Base-by-base conservation (phyloP, 1,284 basidiomycete species). In the Inonotus obliquus region DNA sequence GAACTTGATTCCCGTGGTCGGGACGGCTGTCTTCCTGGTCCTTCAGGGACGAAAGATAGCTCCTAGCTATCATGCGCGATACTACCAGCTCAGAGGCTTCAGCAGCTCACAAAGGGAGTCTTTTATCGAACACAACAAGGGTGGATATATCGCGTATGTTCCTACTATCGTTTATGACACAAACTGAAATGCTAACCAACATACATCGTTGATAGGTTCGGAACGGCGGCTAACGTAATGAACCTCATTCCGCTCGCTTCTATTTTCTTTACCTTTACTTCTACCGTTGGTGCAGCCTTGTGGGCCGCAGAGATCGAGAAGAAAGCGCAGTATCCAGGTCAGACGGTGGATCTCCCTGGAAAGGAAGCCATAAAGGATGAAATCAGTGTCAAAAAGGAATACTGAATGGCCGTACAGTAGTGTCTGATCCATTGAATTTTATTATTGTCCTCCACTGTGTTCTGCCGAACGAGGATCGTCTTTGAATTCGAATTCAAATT, bases 261-360 rank as follows among this genome's bases (percentile, higher is more conserved):
- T 5, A 75, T 83, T 54, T 63, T 83, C 32, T 81, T 84, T 69
- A 75, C 72, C 38, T 81, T 84, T 67, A 82, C 82, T 0, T 79
- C 78, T 27, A 80, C 82, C 0, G 82, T 87, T 29, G 89, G 88
- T 25, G 87, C 87, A 0, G 88, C 88, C 2, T 72, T 91, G 59
- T 90, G 87, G 86, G 88, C 87, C 0, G 81, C 82, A 13, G 81
- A 87, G 60, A 63, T 87, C 9, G 85, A 88, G 70, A 79, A 76
- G 7, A 64, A 67, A 44, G 65, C 67, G 17, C 72, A 72, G 45
- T 53, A 61, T 39, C 64, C 62, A 19, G 64, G 54, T n/a, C 54
- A 59, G 53, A 49, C 37, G 4, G 53, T 60, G n/a, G 60, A 62
- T 47, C 38, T 63, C 10, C 27, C 35, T 29, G 62, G 52, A n/a